Evolutionary conservation across 441 rosid species (phyloP).

Genomic region (Pelargonium myrrhifolium): DNA sequence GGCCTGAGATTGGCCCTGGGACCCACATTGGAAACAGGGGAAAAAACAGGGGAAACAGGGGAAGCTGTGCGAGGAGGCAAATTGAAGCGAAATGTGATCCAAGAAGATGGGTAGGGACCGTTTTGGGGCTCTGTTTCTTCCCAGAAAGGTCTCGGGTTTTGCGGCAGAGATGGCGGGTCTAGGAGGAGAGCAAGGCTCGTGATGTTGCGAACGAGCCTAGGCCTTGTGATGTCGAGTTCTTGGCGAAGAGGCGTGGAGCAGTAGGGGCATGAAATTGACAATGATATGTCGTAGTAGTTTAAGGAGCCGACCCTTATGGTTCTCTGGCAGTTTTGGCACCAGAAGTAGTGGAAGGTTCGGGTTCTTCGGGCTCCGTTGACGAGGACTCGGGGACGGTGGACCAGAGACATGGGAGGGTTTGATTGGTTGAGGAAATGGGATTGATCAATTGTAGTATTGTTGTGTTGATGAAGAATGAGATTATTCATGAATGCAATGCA

Average conservation of each 20-base stretch:
- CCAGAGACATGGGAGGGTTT: too few species aligned
- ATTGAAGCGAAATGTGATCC: conserved; percentile 52
- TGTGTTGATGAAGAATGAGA: too few species aligned
- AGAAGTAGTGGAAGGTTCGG: conserved; percentile 51
- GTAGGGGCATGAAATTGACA: conserved; percentile 38
- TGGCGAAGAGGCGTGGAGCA: conserved; percentile 37
- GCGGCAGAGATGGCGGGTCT: conserved; percentile 17
- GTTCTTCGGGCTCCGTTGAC: too few species aligned
- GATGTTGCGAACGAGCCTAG: conserved; percentile 15
- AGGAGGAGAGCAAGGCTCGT: conserved; percentile 21
- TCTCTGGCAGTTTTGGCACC: conserved; percentile 58
- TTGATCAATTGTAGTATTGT: too few species aligned
- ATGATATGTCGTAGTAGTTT: conserved; percentile 24
- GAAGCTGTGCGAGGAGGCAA: conserved; percentile 16
- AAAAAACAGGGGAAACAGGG: neutral
- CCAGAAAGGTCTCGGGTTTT: conserved; percentile 25
- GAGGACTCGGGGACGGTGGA: too few species aligned
- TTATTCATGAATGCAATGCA: too few species aligned
- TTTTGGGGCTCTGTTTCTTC: conserved; percentile 30
- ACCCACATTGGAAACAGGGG: neutral
- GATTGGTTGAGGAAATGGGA: too few species aligned
- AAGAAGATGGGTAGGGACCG: conserved; percentile 15
- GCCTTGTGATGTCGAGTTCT: conserved; percentile 44
- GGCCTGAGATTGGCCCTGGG: neutral
- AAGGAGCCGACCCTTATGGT: conserved; percentile 37